Evolutionary conservation across 306 rosid species (phyloP), one percentile per base, ranked within the genome.

Genomic region (Lathyrus aphaca): DNA sequence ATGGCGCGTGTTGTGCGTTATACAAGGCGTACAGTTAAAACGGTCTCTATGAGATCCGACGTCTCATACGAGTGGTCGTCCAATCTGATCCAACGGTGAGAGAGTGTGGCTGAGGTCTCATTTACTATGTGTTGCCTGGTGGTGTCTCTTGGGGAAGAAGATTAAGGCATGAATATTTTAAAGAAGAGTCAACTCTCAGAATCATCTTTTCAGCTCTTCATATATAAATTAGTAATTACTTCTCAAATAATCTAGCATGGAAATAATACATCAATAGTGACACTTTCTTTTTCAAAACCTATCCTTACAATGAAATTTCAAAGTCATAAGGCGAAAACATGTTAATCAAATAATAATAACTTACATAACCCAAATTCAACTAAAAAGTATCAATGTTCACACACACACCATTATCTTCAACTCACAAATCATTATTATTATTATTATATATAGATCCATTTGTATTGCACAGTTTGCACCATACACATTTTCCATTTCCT

Each of bases 401-500:
- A 74, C 48, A 54, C 45, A 74, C 35, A 50, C 51, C 66, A n/a
- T 30, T 29, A 16, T 14, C 48, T 45, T 27, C 64, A 59, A 71
- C 16, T n/a, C 66, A 29, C 43, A 63, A 42, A 42, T 58, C 23
- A 50, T 59, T 38, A 23, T 10, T 35, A 54, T 48, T 21, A 21
- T 23, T 25, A 25, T 25, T 25, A 25, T 25, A 64, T 12, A 69
- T 71, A 45, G 21, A 51, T 9, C 61, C 44, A 42, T 64, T 64
- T 71, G 10, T 8, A 38, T 16, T 64, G 54, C 68, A 56, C 5
- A 27, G 4, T 50, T 61, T 50, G 37, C 13, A 58, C 30, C 62
- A 45, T 21, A n/a, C 58, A 76, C 65, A 50, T 66, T 66, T 29
- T 29, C 32, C 57, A 43, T 49, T 43, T 49, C 25, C 71, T 51